These are phyloP conservation scores for Trichocladium antarcticum DNA, from an alignment of 495 filamentous ascomycete genomes.

Conservation along the genomic window DNA sequence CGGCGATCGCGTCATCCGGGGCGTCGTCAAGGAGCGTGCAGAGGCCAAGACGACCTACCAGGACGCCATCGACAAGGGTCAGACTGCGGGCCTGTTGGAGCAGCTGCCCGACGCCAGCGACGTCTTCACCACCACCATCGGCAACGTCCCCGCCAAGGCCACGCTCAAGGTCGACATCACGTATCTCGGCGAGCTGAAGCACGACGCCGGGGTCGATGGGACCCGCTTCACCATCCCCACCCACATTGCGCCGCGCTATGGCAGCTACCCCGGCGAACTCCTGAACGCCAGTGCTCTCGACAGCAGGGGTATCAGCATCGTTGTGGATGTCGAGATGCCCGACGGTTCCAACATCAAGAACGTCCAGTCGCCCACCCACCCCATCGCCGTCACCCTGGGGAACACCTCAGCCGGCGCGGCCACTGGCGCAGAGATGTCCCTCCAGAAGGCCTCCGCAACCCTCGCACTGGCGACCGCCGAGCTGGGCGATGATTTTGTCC, in stretches of 20 bases:
- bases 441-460: conserved; percentile 50
- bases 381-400: conserved; percentile 52
- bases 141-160: conserved; percentile 48
- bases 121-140: conserved; percentile 53
- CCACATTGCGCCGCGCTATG: conserved; percentile 52
- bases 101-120: conserved; percentile 47
- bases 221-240: conserved; percentile 55
- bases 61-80: conserved; percentile 43
- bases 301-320: conserved; percentile 41
- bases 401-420: conserved; percentile 36
- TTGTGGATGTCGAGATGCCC: conserved; percentile 49
- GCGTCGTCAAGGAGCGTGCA: conserved; percentile 50
- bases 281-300: conserved; percentile 6
- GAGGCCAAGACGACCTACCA: conserved; percentile 45
- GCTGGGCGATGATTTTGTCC: conserved; percentile 42
- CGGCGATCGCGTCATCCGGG: conserved; percentile 38
- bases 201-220: conserved; percentile 51
- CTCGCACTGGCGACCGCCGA: conserved; percentile 38
- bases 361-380: conserved; percentile 56
- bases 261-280: conserved; percentile 30
- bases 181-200: conserved; percentile 57
- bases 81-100: conserved; percentile 51
- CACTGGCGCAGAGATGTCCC: conserved; percentile 34
- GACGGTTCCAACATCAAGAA: conserved; percentile 44
- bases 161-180: conserved; percentile 47